Evolutionary conservation across 1,139 yeast genomes (phyloP).

Genomic region (Geotrichum carabidarum): DNA sequence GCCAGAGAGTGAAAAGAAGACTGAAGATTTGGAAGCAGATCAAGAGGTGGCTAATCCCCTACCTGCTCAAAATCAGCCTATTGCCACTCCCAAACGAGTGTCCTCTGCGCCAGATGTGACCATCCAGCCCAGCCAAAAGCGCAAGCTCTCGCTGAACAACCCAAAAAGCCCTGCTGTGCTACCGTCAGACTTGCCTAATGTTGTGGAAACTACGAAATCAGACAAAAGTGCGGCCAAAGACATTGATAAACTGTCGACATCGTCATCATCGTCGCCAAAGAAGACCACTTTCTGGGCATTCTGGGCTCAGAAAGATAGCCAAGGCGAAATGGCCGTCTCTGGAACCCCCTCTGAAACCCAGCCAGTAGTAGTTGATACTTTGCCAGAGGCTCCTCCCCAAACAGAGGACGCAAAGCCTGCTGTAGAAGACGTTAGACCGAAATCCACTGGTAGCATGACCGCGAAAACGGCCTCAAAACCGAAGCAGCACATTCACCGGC

Average conservation of each 20-base stretch:
- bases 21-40: neutral
- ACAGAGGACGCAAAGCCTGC: neutral
- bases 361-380: conserved; percentile 21
- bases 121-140: neutral
- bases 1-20: neutral
- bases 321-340: conserved; percentile 39
- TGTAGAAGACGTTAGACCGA: neutral
- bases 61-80: neutral
- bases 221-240: neutral
- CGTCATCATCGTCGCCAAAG: conserved; percentile 3
- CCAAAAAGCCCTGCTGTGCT: neutral
- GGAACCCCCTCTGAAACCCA: conserved; percentile 38
- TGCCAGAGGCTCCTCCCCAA: neutral
- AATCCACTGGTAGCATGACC: neutral
- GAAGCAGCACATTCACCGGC: conserved; percentile 20
- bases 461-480: neutral
- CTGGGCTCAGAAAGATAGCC: conserved; percentile 27
- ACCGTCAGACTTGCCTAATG: neutral
- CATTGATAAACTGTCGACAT: neutral
- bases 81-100: neutral
- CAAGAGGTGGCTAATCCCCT: neutral
- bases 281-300: conserved; percentile 34
- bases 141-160: neutral
- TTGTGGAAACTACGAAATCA: neutral
- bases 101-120: neutral